Conservation (phyloP, 208 protist species). For the Phytomonas sp. region DNA sequence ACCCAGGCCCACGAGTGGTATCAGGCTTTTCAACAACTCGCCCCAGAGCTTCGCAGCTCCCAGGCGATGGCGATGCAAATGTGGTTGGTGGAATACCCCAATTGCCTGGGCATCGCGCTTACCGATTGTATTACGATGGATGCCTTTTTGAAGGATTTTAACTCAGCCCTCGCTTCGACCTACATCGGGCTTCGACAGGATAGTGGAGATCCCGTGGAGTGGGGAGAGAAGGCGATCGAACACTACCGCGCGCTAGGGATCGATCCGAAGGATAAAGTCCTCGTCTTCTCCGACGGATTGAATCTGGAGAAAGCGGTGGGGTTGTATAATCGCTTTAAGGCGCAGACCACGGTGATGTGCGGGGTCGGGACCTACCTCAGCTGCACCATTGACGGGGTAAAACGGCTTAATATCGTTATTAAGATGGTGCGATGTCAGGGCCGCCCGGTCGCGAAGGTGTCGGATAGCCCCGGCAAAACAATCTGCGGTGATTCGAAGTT, state of each 20-base stretch:
- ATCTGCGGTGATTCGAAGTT: conserved; percentile 55
- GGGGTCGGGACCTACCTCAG: conserved; percentile 83
- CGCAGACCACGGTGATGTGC: conserved; percentile 58
- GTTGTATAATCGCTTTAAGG: conserved; percentile 56
- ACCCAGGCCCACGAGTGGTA: conserved; percentile 90
- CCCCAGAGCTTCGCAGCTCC: conserved; percentile 45
- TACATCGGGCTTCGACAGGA: conserved; percentile 79
- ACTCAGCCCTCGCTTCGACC: conserved; percentile 33
- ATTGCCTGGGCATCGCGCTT: conserved; percentile 71
- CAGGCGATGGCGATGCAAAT: conserved; percentile 62
- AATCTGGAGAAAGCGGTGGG: conserved; percentile 50
- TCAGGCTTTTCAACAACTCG: conserved; percentile 85
- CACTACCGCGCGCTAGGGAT: conserved; percentile 75
- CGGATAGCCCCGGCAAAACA: conserved; percentile 77
- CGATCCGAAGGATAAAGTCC: conserved; percentile 58
- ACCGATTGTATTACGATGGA: conserved; percentile 90
- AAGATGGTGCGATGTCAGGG: conserved; percentile 88
- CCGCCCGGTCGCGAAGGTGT: conserved; percentile 80
- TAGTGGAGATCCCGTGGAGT: conserved; percentile 63
- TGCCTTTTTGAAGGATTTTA: conserved; percentile 74
- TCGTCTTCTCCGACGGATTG: conserved; percentile 87
- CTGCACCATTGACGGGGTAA: conserved; percentile 68
- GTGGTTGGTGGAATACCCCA: conserved; percentile 80
- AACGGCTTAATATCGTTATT: conserved; percentile 81
- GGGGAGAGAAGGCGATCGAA: conserved; percentile 65